Conservation (phyloP, 768 basidiomycete genomes). For the Termitomyces sp. region DNA sequence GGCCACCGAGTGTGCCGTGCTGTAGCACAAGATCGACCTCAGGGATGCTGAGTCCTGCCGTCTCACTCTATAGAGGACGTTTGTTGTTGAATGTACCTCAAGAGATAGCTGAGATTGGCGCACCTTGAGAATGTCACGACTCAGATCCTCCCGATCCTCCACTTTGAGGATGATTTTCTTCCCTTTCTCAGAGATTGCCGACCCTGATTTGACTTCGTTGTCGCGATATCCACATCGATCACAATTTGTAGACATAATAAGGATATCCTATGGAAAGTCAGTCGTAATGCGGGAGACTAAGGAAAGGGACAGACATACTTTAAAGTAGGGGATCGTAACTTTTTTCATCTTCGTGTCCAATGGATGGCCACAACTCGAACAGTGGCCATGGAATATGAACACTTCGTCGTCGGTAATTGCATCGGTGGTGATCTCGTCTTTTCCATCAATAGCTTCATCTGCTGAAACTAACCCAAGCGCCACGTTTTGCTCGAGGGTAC, state of each 20-base stretch:
- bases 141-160: slow-evolving; percentile 87
- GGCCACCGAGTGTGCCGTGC: slow-evolving; percentile 91
- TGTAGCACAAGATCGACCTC: slow-evolving; percentile 92
- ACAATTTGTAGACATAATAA: slow-evolving; percentile 87
- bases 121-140: slow-evolving; percentile 92
- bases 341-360: slow-evolving; percentile 93
- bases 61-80: slow-evolving; percentile 69
- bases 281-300: not conserved
- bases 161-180: slow-evolving; percentile 86
- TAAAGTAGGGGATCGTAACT: slow-evolving; percentile 95
- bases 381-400: slow-evolving; percentile 65
- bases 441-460: slow-evolving; percentile 24
- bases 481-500: slow-evolving; percentile 78
- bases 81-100: not conserved
- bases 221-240: slow-evolving; percentile 93
- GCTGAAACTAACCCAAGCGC: slow-evolving; percentile 64
- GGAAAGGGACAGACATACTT: slow-evolving; percentile 40
- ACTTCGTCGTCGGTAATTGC: slow-evolving; percentile 74
- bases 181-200: slow-evolving; percentile 83
- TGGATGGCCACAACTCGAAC: slow-evolving; percentile 82
- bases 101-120: slow-evolving; percentile 6
- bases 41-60: slow-evolving; percentile 82
- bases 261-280: slow-evolving; percentile 60
- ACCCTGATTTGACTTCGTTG: slow-evolving; percentile 95
- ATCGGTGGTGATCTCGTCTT: slow-evolving; percentile 15